Evolutionary conservation across 108 stramenopile genomes (phyloP), one percentile per base, ranked within the genome.

Genomic region (Fistulifera pelliculosa): DNA sequence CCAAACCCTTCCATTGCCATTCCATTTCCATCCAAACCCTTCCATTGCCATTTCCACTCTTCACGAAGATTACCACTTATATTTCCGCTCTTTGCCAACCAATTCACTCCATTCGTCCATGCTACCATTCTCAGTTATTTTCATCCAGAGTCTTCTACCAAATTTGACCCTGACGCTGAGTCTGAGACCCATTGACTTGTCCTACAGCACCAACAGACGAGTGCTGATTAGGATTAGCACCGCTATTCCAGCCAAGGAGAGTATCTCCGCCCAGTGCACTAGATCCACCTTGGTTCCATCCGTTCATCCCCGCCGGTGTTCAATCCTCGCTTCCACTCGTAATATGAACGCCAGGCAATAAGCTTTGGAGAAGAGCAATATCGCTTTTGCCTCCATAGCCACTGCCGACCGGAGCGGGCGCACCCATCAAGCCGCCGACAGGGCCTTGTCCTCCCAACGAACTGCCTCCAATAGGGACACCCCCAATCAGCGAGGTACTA

Each of bases 331-430:
- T 53, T 23, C 81, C 76, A 56, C 70, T 71, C 12, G 81, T 82
- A 48, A 82, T 76, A 47, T 76, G 81, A 23, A 90, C 89, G 27
- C 85, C 85, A 13, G 89, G 89, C 27, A 90, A 61, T 17, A 90
- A 67, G 45, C 80, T 86, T 63, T 90, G 89, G 13, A 90, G 66
- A 39, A 90, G 79, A 16, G 89, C 89, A 56, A 90, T 84, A 54
- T 90, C 89, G 62, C 72, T 82, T 38, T 67, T 74, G 59, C 55
- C 64, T 43, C 59, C 62, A 43, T 65, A 77, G 26, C 65, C 71
- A 16, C 42, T 54, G 18, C 45, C 50, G 6, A 51, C 61, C 10
- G 55, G 60, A 38, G 21, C 38, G 13, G 61, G 15, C 16, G 58
- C 27, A 47, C 58, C 52, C 19, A 62, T 61, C 2, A 22, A 39